Percentiles rank a stretch among this genome's conserved stretches.
Conservation (phyloP, 108 stramenopile species). For the Fragilaria crotonensis region DNA sequence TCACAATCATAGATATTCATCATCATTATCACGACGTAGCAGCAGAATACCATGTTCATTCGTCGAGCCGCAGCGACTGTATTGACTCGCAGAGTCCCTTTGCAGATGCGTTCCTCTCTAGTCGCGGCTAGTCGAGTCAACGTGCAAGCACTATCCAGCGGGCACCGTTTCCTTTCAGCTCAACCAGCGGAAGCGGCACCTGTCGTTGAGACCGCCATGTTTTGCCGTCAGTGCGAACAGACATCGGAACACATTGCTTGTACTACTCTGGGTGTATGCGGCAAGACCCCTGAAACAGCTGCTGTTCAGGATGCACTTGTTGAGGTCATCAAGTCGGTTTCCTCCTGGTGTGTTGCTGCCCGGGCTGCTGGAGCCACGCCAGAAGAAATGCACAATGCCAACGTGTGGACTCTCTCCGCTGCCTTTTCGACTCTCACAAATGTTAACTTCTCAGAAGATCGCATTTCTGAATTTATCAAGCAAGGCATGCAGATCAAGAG, state of each 20-base stretch:
- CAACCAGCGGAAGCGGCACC: not conserved
- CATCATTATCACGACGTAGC: too few relatives aligned
- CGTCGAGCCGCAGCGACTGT: too few relatives aligned
- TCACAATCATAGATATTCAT: too few relatives aligned
- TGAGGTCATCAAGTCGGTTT: constrained; percentile 43
- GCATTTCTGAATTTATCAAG: constrained; percentile 56
- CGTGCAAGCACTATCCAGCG: not conserved
- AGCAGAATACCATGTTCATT: too few relatives aligned
- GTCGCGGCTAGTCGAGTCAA: too few relatives aligned
- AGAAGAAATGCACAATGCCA: constrained; percentile 39
- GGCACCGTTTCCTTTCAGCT: too few relatives aligned
- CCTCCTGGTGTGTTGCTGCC: constrained; percentile 47
- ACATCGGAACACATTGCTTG: constrained; percentile 65
- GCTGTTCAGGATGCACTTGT: constrained; percentile 61
- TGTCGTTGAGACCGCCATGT: constrained; percentile 56
- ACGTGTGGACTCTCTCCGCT: constrained; percentile 54
- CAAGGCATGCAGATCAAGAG: constrained; percentile 41
- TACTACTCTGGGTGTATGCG: constrained; percentile 59
- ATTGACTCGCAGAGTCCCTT: too few relatives aligned
- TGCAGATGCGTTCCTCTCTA: too few relatives aligned
- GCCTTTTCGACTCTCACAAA: constrained; percentile 75
- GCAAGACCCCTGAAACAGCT: constrained; percentile 53
- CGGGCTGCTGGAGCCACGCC: constrained; percentile 38
- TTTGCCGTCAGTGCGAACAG: constrained; percentile 82
- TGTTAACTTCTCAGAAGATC: constrained; percentile 70